Evolutionary conservation across 2,329 filamentous ascomycete species (phyloP), one percentile per base, ranked within the genome.

Genomic region (Cytospora schulzeri): DNA sequence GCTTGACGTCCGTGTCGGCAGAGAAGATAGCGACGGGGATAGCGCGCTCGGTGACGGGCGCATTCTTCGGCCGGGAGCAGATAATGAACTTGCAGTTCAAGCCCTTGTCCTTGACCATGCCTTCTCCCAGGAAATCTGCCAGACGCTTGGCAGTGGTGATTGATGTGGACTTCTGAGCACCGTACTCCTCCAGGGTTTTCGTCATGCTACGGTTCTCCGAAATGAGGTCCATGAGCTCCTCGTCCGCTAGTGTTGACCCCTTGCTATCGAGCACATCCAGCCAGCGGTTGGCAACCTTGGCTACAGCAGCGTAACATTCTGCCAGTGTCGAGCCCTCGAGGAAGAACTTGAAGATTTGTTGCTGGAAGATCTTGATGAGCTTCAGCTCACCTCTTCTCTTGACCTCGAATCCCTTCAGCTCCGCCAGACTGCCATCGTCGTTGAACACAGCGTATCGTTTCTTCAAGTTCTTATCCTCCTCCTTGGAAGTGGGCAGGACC

Each of bases 61-160:
- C 92, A 72, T 91, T 91, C 72, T 88, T 91, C 4, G 95, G 95
- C 68, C 85, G 87, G 17, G 92, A 85, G 59, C 93, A 97, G 73
- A 99, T 97, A 75, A 99, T 97, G 77, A 98, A 99, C 78, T 98
- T 98, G 88, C 95, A 99, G 80, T 99, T 99, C 70, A 99, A 77
- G 4, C 95, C 95, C 77, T 98, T 99, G 78, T 99, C 96, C 74
- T 99, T 99, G 72, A 97, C 89, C 96, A 99, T 99, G 74, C 97
- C 93, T 75, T 97, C 94, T 41, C 95, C 95, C 67, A 99, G 75
- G 74, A 99, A 99, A 73, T 99, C 95, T 41, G 95, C 95, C 51
- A 99, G 79, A 68, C 95, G 92, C 72, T 90, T 95, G 14, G 95
- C 95, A 0, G 95, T 99, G 2, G 95, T 99, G 75, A 99, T 99